Conservation (phyloP, 140 eudicot genomes). For the Cichorium intybus region DNA sequence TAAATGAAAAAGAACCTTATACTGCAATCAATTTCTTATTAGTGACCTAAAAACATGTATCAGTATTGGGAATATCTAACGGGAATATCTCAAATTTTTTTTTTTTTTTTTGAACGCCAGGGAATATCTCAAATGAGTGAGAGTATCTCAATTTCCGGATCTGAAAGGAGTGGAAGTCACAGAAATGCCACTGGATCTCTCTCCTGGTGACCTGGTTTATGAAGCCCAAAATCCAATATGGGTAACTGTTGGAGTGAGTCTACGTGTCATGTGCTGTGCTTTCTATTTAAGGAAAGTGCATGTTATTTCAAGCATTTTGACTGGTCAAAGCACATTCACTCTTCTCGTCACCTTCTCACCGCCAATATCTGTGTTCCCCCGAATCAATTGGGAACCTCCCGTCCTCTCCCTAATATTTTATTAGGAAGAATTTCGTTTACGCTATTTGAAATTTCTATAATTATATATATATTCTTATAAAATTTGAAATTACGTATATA, state of each 20-base stretch:
- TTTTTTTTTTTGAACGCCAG: too few relatives aligned
- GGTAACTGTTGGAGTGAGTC: neutral
- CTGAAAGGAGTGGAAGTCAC: neutral
- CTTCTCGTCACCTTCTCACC: slow-evolving; percentile 17
- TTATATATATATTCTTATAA: neutral
- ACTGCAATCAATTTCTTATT: too few relatives aligned
- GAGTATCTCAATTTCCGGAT: neutral
- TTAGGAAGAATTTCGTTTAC: too few relatives aligned
- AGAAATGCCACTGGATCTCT: neutral
- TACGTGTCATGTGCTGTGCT: slow-evolving; percentile 30
- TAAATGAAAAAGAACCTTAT: too few relatives aligned
- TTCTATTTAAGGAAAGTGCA: slow-evolving; percentile 12
- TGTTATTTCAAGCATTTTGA: slow-evolving; percentile 20
- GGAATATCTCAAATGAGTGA: neutral
- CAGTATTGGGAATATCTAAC: too few relatives aligned
- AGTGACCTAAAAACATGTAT: too few relatives aligned
- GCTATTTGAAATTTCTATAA: too few relatives aligned
- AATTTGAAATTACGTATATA: too few relatives aligned
- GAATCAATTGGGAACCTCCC: slow-evolving; percentile 12
- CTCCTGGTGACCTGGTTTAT: too few relatives aligned
- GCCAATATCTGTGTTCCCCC: slow-evolving; percentile 12
- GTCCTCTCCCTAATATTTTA: neutral
- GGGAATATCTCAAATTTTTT: too few relatives aligned
- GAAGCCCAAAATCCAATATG: neutral
- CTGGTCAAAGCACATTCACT: slow-evolving; percentile 18